Evolutionary conservation across 2,329 filamentous ascomycete genomes (phyloP), one percentile per base, ranked within the genome.

Genomic region (Aspergillus chevalieri): DNA sequence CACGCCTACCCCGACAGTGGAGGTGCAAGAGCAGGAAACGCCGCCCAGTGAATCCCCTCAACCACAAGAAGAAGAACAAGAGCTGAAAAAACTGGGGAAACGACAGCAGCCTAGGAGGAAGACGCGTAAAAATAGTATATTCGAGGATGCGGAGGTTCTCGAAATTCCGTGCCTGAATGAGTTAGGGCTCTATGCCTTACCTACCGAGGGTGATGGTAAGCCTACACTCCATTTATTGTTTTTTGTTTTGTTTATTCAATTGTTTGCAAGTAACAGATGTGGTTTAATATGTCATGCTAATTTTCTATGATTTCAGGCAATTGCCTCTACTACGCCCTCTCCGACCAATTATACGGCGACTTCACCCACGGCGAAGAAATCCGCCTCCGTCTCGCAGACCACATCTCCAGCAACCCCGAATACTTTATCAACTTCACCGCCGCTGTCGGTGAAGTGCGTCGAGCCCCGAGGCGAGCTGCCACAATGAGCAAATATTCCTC

Each of bases 281-380:
- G 17, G 22, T 41, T 4, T 41, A 21, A 22, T 56, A 54, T 65
- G 52, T 65, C 60, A 55, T 12, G 26, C 38, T 41, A 41, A 19
- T 19, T 30, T 4, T 30, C 52, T 54, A 51, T 47, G 43, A 44
- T 33, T n/a, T 3, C 57, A 86, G 84, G 83, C 57, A 86, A 86
- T 70, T 86, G 84, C 66, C 77, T 86, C 34, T 86, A 86, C 71
- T 81, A 83, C 66, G 82, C 82, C 53, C 73, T 86, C 36, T 83
- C 81, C 55, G 82, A 86, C 63, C 82, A 87, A 71, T 66, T 86
- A 47, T 84, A 81, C 62, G 83, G 82, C 54, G 68, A 78, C 60
- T 78, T 83, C 60, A 70, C 75, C 51, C 72, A 78, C 54, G 79
- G 83, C 61, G 64, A 70, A 48, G 73, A 79, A 57, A 82, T 87